Base-by-base conservation (phyloP, 2,329 filamentous ascomycete species). In the Mycogone perniciosa region DNA sequence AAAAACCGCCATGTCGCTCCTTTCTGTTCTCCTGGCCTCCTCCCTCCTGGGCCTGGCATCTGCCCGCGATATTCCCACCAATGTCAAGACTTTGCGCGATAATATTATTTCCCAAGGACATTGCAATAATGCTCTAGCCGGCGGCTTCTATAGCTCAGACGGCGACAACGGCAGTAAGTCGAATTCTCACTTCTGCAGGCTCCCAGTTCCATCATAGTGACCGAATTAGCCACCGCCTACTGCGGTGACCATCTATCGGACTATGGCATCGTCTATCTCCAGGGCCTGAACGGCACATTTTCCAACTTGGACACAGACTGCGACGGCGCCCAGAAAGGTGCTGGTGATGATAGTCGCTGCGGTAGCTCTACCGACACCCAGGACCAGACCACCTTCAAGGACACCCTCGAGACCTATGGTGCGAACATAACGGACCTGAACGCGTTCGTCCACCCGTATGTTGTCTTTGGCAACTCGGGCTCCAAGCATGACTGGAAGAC, bases 281-380 rank as follows among this genome's bases (percentile, higher is more conserved):
- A 53, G 30, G 46, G 51, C 13, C 35, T 31, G 7, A 35, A 30
- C 31, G 51, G 51, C 6, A 48, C 48, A 2, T 53, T 44, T 46
- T 71, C 65, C 20, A 71, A 77, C 57, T 75, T 78, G 71, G 75
- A 77, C 54, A 66, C 78, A 41, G 75, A 77, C 58, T 79, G 76
- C 52, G 75, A 79, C 52, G 76, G 76, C 5, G 56, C 61, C 2
- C 59, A 62, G 31, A 67, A 63, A 8, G 44, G 42, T 20, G 50
- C 45, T 31, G 67, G 70, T 1, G 63, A 66, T 37, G 20, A 20
- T 20, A 20, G 20, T 20, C 20, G 20, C 20, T 76, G 74, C 52
- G 61, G 56, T 29, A 63, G 62, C 4, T 69, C 68, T 26, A 58
- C 54, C 7, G 67, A 68, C 42, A 67, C 63, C 4, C 70, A 72